Conservation (phyloP, 2,329 filamentous ascomycete species). For the Aspergillus novofumigatus region DNA sequence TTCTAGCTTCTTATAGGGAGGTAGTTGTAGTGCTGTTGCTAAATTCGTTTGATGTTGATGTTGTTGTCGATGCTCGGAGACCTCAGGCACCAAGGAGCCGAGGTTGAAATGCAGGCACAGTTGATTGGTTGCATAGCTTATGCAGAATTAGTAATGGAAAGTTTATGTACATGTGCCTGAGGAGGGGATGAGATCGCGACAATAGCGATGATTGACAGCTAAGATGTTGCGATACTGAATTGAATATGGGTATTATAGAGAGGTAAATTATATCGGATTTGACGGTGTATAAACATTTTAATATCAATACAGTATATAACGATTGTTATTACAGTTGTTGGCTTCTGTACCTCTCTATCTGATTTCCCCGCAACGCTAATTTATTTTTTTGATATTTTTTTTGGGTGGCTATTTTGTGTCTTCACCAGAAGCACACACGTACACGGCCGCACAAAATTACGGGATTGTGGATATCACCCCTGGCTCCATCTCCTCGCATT, state of each 20-base stretch:
- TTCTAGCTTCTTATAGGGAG: not conserved
- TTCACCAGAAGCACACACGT: not conserved
- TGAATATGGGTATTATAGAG: no score
- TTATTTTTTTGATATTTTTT: not conserved
- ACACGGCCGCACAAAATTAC: not conserved
- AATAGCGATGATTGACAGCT: no score
- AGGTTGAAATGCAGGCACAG: not conserved
- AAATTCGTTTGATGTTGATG: not conserved
- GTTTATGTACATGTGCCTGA: not conserved
- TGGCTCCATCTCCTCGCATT: conserved; percentile 39
- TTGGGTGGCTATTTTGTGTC: not conserved
- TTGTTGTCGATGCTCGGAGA: not conserved
- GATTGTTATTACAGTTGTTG: not conserved
- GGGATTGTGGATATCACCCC: conserved; percentile 4
- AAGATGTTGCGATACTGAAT: not conserved
- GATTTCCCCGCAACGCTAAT: not conserved
- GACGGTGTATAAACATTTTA: not conserved
- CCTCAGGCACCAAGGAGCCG: not conserved
- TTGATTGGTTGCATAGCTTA: not conserved
- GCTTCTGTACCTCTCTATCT: not conserved
- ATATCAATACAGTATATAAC: not conserved
- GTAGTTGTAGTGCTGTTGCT: not conserved
- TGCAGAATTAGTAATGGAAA: not conserved
- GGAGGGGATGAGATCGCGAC: not conserved
- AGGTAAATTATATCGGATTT: no score